A percentile compares a stretch with the other conserved stretches of the same genome.
These are phyloP conservation scores for Phytophthora idaei DNA, from an alignment of 352 stramenopile species.

Conservation along the genomic window DNA sequence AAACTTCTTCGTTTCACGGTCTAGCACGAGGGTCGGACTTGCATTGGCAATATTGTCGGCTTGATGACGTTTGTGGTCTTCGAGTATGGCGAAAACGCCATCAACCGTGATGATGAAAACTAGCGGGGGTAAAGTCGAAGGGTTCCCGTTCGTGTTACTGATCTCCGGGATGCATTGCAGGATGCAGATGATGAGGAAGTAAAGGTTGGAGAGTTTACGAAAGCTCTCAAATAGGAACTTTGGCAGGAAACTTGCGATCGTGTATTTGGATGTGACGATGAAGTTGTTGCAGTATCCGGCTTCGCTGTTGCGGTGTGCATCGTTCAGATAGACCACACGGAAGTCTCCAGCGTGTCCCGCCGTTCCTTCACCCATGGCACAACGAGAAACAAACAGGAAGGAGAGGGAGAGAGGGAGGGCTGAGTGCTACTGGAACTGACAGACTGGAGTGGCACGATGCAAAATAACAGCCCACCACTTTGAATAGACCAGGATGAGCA, in stretches of 20 bases:
- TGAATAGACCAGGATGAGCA: constrained; percentile 20
- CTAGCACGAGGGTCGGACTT: constrained; percentile 63
- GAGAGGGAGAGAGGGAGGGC: constrained; percentile 2
- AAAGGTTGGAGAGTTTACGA: constrained; percentile 92
- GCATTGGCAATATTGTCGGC: constrained; percentile 87
- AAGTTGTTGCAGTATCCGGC: constrained; percentile 87
- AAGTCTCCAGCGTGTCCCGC: constrained; percentile 39
- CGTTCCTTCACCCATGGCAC: constrained; percentile 32
- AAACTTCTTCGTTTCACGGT: constrained; percentile 53
- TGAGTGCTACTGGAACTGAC: constrained; percentile 2
- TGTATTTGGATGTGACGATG: constrained; percentile 94
- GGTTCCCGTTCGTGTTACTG: constrained; percentile 89
- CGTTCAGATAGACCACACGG: constrained; percentile 68
- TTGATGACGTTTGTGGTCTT: constrained; percentile 88
- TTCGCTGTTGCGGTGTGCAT: constrained; percentile 56
- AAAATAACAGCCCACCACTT: constrained; percentile 12
- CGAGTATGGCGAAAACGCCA: constrained; percentile 85
- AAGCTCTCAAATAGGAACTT: constrained; percentile 93
- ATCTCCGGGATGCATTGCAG: constrained; percentile 89
- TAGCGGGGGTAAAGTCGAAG: constrained; percentile 88
- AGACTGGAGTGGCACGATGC: constrained; percentile 6
- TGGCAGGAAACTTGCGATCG: constrained; percentile 83
- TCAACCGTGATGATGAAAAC: constrained; percentile 92
- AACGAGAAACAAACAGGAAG: constrained; percentile 9
- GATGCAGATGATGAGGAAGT: constrained; percentile 92